phyloP scores from a whole-genome alignment of 2,329 filamentous ascomycete genomes.

The Blumeria hordei region DNA sequence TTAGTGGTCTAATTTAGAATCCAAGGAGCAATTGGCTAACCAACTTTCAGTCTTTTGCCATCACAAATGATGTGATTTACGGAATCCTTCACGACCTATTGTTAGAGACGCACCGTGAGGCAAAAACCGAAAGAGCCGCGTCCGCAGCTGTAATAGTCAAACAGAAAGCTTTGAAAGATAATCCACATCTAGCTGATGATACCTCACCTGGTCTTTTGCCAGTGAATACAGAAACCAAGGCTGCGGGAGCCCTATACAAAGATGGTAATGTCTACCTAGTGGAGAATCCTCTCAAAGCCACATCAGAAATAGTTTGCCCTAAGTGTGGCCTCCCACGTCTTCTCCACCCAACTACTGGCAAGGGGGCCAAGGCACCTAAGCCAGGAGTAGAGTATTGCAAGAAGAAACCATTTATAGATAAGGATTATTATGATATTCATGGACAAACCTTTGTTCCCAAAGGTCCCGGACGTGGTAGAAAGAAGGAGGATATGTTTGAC shows the following conservation, averaged over 20 bases:
- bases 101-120: slow-evolving; percentile 50
- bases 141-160: slow-evolving; percentile 40
- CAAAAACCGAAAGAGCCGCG: slow-evolving; percentile 48
- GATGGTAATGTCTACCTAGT: slow-evolving; percentile 44
- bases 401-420: slow-evolving; percentile 52
- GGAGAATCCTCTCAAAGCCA: slow-evolving; percentile 48
- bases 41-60: slow-evolving; percentile 27
- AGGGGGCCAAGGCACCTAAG: slow-evolving; percentile 38
- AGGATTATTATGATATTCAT: slow-evolving; percentile 57
- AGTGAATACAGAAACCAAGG: slow-evolving; percentile 35
- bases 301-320: slow-evolving; percentile 46
- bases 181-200: slow-evolving; percentile 8
- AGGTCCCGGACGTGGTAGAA: slow-evolving; percentile 52
- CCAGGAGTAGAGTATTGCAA: slow-evolving; percentile 55
- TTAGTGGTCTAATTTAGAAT: not conserved
- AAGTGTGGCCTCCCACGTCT: slow-evolving; percentile 52
- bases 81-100: slow-evolving; percentile 56
- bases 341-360: slow-evolving; percentile 47
- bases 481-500: slow-evolving; percentile 54
- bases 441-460: slow-evolving; percentile 59
- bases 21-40: slow-evolving; percentile 3
- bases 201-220: slow-evolving; percentile 18
- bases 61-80: slow-evolving; percentile 53
- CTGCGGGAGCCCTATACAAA: slow-evolving; percentile 45
- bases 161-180: slow-evolving; percentile 18